Evolutionary conservation across 768 basidiomycete species (phyloP), one percentile per base, ranked within the genome.

Genomic region (Xerocomellus amylosporus): DNA sequence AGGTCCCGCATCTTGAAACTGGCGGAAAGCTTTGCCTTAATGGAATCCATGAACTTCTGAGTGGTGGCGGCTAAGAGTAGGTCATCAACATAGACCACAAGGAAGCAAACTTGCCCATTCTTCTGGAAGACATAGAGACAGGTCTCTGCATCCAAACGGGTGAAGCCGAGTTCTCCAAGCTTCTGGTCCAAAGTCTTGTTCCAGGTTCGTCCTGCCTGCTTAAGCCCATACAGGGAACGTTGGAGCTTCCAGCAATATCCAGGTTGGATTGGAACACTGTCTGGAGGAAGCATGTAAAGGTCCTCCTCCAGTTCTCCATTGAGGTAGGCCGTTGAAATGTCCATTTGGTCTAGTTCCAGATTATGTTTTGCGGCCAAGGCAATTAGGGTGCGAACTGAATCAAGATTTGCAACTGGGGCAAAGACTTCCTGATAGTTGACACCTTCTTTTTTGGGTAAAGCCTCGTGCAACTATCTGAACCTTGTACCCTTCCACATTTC

Each of bases 261-360:
- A 4, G 47, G 13, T 24, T 36, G 47, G 28, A 40, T 49, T 1
- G 28, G 40, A 39, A 49, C 13, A 2, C 47, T 13, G 0, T 5
- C 4, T 0, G 10, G 22, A 10, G 46, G 47, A 14, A 4, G 5
- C 4, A 48, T 15, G 58, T 71, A 73, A 20, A 71, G 55, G 0
- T 58, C 61, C 17, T 68, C 58, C n/a, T 64, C 59, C 4, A 72
- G 48, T 1, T 65, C 47, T 1, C 69, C 62, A 44, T 72, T 55
- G 0, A 55, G n/a, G 3, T 55, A 55, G 6, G 38, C 49, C 0
- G 39, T 56, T 2, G 33, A 56, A 2, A 56, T 9, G 4, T 56
- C 49, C 49, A 56, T 56, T 24, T 56, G 49, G 2, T 56, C 55
- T 0, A 46, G 5, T 9, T 56, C 45, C 1, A 51, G 14, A 14